Conservation (phyloP, 2,329 filamentous ascomycete genomes). For the Botryotinia globosa region DNA sequence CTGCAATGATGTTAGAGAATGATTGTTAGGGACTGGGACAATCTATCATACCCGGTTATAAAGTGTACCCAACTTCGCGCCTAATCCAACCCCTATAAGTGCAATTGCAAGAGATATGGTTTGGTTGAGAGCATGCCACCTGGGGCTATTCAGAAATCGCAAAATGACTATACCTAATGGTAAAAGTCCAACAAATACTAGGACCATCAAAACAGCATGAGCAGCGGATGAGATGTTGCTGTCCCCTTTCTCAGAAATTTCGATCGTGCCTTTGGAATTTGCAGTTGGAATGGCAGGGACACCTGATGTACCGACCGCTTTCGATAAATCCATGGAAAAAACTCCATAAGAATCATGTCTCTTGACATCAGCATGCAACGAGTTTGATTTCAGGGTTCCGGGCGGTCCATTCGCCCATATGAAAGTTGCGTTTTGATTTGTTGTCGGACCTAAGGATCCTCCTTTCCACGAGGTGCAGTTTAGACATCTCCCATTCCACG, state of each 20-base stretch:
- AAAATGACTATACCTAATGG: conserved; percentile 55
- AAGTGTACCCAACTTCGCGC: conserved; percentile 47
- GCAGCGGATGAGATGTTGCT: conserved; percentile 33
- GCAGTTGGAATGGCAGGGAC: conserved; percentile 41
- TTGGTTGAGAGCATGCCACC: conserved; percentile 56
- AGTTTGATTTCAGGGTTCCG: conserved; percentile 46
- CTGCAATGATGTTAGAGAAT: conserved; percentile 37
- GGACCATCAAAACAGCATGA: conserved; percentile 51
- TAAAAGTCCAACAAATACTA: conserved; percentile 54
- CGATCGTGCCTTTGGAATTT: conserved; percentile 39
- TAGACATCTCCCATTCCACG: conserved; percentile 51
- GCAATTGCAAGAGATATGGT: conserved; percentile 48
- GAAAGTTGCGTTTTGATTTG: conserved; percentile 45
- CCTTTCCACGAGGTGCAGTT: conserved; percentile 52
- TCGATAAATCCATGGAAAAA: conserved; percentile 55
- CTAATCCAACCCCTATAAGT: conserved; percentile 50
- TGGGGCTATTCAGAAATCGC: conserved; percentile 49
- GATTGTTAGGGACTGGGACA: not conserved
- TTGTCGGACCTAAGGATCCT: conserved; percentile 51
- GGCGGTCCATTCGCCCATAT: conserved; percentile 56
- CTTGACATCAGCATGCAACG: conserved; percentile 45
- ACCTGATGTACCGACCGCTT: conserved; percentile 47
- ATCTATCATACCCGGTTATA: conserved; percentile 55
- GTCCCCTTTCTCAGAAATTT: conserved; percentile 41
- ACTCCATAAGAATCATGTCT: conserved; percentile 53